Conservation (phyloP, 2,329 filamentous ascomycete genomes). For the Neurospora sp. region DNA sequence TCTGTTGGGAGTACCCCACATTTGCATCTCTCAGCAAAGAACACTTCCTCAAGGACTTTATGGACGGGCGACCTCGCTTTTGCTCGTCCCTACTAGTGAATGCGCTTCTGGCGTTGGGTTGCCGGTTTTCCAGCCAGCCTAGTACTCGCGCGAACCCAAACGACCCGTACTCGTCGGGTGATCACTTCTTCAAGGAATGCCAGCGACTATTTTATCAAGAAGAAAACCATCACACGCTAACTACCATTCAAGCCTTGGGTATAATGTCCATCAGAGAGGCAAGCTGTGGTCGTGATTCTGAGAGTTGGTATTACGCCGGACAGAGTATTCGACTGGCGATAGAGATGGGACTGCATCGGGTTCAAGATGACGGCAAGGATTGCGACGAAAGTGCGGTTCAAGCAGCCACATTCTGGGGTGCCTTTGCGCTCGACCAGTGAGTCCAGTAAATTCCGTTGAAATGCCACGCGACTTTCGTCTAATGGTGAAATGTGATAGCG, state of each 20-base stretch:
- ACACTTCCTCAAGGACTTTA: constrained; percentile 58
- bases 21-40: constrained; percentile 64
- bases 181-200: constrained; percentile 65
- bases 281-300: constrained; percentile 61
- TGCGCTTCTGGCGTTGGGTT: constrained; percentile 54
- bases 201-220: constrained; percentile 49
- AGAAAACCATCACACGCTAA: constrained; percentile 49
- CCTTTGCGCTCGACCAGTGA: constrained; percentile 54
- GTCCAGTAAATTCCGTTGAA: constrained; percentile 17
- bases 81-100: constrained; percentile 60
- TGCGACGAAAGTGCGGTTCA: constrained; percentile 49
- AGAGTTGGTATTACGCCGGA: constrained; percentile 63
- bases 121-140: constrained; percentile 56
- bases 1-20: constrained; percentile 68
- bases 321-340: constrained; percentile 63
- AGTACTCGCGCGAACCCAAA: constrained; percentile 51
- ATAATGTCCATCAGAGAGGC: constrained; percentile 69
- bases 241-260: constrained; percentile 64
- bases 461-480: not conserved
- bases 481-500: constrained; percentile 28
- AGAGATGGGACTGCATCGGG: constrained; percentile 58
- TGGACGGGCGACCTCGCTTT: constrained; percentile 48
- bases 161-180: constrained; percentile 56
- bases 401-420: constrained; percentile 51
- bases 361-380: constrained; percentile 34